Evolutionary conservation across 257 asterid genomes (phyloP), one percentile per base, ranked within the genome.

Genomic region (Nicotiana attenuata): DNA sequence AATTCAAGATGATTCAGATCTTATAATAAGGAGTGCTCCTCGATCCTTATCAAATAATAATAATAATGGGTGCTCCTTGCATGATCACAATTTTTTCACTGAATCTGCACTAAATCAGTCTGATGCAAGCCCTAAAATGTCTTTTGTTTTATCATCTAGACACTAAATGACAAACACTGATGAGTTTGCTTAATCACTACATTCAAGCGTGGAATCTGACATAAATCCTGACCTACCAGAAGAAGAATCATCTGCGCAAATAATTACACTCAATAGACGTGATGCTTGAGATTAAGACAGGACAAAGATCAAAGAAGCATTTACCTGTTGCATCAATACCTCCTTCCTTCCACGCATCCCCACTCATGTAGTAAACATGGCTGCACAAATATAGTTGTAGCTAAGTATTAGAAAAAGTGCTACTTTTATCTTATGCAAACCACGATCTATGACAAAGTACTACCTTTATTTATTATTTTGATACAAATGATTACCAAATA

Each of bases 301-400:
- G 59, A 41, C 20, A 22, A 6, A 41, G 20, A 69, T 69, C 0
- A 14, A 69, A 85, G 86, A 28, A 82, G 84, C 69, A 83, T 94
- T 88, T 75, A 96, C 99, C 99, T 75, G 99, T 96, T 76, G 98
- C 98, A 86, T 96, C 99, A 81, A 96, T 96, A 63, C 99, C 99
- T 86, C 99, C 99, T 90, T 94, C 98, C 90, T 96, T 96, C 99
- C 99, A 96, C 19, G 99, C 99, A 90, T 96, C 99, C 76, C 99
- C 99, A 86, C 99, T 96, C 98, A 96, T 96, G 90, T 96, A 96
- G 92, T 92, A 94, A 33, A 96, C 97, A 88, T 96, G 99, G 90
- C 99, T 96, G 87, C 92, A 89, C 35, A 15, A 41, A 69, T 69
- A 69, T 69, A 69, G 59, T 41, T 41, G 13, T 69, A 69, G 59